Conservation (phyloP, 768 basidiomycete species). For the Leccinum pellstonianum region DNA sequence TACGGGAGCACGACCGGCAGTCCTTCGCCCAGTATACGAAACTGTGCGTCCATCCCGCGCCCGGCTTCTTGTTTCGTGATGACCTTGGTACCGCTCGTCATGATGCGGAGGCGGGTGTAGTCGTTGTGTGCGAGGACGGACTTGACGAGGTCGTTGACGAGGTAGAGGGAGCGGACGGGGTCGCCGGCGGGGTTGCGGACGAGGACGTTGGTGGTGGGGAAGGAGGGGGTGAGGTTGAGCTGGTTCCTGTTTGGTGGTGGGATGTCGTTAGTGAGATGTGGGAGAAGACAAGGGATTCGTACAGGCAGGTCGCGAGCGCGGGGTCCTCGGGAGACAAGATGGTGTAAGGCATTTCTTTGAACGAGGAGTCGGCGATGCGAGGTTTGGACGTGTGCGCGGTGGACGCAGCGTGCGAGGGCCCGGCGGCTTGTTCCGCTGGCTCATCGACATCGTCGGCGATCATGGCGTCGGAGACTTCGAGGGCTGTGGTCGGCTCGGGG, state of each 20-base stretch:
- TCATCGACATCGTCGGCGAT: slow-evolving; percentile 3
- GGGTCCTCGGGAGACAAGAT: slow-evolving; percentile 73
- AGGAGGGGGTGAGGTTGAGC: slow-evolving; percentile 64
- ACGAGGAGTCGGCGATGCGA: slow-evolving; percentile 38
- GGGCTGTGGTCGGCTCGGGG: neutral
- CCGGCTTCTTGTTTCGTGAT: slow-evolving; percentile 85
- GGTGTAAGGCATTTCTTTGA: slow-evolving; percentile 91
- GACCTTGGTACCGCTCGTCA: slow-evolving; percentile 92
- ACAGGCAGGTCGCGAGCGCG: slow-evolving; percentile 73
- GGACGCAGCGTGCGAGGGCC: neutral
- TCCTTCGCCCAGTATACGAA: slow-evolving; percentile 51
- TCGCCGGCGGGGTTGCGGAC: slow-evolving; percentile 82
- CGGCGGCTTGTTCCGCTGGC: neutral
- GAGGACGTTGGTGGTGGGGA: slow-evolving; percentile 76
- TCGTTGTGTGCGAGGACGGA: slow-evolving; percentile 78
- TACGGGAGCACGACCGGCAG: slow-evolving; percentile 23
- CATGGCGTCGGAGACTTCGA: slow-evolving; percentile 1
- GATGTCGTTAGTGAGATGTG: neutral
- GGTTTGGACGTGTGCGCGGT: slow-evolving; percentile 2
- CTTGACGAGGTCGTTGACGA: slow-evolving; percentile 84
- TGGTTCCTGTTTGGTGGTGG: slow-evolving; percentile 50
- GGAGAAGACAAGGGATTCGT: slow-evolving; percentile 26
- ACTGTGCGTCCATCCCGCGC: slow-evolving; percentile 25
- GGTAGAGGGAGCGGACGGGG: slow-evolving; percentile 77
- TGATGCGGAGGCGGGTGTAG: slow-evolving; percentile 79